A percentile compares a stretch with the other conserved stretches of the same genome.
Conservation (phyloP, 2,329 filamentous ascomycete genomes). For the Fusarium xylarioides region DNA sequence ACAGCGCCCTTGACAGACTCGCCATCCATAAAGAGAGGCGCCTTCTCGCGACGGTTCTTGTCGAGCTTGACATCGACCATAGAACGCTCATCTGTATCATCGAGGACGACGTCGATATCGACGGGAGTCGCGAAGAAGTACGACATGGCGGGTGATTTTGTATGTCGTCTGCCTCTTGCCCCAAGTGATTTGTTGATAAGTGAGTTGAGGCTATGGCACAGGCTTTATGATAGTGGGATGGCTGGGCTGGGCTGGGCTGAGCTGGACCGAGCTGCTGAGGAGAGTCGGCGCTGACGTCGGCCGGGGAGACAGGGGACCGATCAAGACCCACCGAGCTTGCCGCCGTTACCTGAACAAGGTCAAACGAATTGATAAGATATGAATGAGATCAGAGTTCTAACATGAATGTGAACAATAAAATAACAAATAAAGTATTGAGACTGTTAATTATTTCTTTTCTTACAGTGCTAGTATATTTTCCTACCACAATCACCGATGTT, state of each 20-base stretch:
- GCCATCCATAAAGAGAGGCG: conserved; percentile 95
- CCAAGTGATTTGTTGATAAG: neutral
- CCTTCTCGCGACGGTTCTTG: conserved; percentile 97
- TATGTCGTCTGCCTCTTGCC: neutral
- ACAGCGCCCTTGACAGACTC: conserved; percentile 98
- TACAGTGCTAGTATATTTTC: neutral
- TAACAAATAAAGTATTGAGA: neutral
- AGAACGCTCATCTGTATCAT: conserved; percentile 91
- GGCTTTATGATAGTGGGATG: conserved; percentile 27
- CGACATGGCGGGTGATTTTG: conserved; percentile 71
- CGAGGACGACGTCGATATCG: conserved; percentile 98
- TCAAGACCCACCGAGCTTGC: conserved; percentile 40
- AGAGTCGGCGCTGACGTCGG: conserved; percentile 47
- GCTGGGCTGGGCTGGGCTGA: conserved; percentile 34
- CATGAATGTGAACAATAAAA: neutral
- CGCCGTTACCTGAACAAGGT: neutral
- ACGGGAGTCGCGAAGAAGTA: conserved; percentile 98
- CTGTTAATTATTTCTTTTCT: neutral
- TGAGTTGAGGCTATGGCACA: conserved; percentile 27
- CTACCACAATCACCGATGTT: neutral
- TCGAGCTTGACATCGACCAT: conserved; percentile 98
- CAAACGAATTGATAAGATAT: neutral
- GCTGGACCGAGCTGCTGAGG: conserved; percentile 21
- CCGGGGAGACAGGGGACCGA: conserved; percentile 38
- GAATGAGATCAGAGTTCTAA: neutral